Evolutionary conservation across 1,284 basidiomycete species (phyloP), one percentile per base, ranked within the genome.

Genomic region (Neotropicomus parvogracilis): DNA sequence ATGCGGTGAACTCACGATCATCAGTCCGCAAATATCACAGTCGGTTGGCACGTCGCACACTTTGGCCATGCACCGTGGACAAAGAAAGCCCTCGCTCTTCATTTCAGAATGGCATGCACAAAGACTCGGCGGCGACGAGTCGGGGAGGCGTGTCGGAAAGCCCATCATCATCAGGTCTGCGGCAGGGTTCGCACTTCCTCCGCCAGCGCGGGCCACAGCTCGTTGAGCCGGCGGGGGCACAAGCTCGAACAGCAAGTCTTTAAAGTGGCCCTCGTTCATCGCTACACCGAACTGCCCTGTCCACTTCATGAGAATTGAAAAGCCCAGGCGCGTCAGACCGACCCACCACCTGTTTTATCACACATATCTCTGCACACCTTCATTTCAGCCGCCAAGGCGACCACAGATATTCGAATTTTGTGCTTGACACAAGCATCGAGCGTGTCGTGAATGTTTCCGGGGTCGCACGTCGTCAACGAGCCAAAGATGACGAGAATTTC

Each of bases 101-200:
- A 97, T 74, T 53, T 92, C 83, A 3, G 89, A 89, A 66, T 99
- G 95, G 64, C 95, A 99, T 2, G 87, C 91, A 63, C 95, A 99
- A 17, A 97, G 75, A 41, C 85, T 85, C 9, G 88, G 83, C 16
- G 87, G 83, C 0, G 90, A 86, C 0, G 87, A 80, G 55, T 85
- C 85, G 0, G 90, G 89, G n/a, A 97, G 73, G 37, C 92, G 83
- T 14, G 88, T 91, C 0, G 93, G 97, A 68, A 99, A 99, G 4
- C 95, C 95, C 94, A 99, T 99, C 75, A 97, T 88, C 85, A 99
- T 95, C 33, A 99, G 73, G 68, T 99, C 94, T 0, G 90, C 88
- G 0, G 83, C 80, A 13, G 82, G 81, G 45, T 85, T 85, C 11
- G 73, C 68, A 13, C 70, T 64, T 17, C 73, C 75, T 37, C 67